Base-by-base conservation (phyloP, 768 basidiomycete genomes). In the Hortiboletus campestris region DNA sequence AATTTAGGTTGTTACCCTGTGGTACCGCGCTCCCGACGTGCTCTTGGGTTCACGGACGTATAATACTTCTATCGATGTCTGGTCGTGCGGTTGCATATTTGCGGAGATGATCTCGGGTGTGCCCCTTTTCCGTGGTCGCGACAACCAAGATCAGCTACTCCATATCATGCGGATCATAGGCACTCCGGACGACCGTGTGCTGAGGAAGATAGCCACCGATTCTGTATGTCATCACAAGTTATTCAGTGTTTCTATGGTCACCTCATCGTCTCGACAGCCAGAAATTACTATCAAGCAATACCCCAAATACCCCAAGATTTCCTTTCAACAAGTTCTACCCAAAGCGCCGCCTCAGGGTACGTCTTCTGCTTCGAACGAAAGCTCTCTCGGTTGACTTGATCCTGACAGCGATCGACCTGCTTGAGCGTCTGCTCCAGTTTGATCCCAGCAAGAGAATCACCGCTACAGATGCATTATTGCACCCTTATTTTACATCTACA, bases 81-180 rank as follows among this genome's bases (percentile, higher is more conserved):
- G 97, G 97, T 94, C 92, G 14, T 96, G 94, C 54, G 97, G 97
- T 11, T 98, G 97, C 70, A 99, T 99, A 68, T 97, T 99, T 70
- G 96, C 97, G 19, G 97, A 99, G 75, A 98, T 99, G 96, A 98
- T 99, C 56, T 88, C 91, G 19, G 97, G 97, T 2, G 89, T 94
- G 6, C 97, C 97, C 28, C 81, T 99, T 29, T 99, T 99, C 80
- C 82, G 96, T 60, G 97, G 97, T 20, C 79, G 96, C 59, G 97
- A 98, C 71, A 98, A 98, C 66, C 89, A 94, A 61, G 97, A 99
- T 71, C 97, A 99, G 69, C 78, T 99, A n/a, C 79, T 94, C 43
- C 94, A 96, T 65, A 99, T 99, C 68, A 95, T 98, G 87, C 83
- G 94, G 65, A 91, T 98, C 46, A 84, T 98, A 56, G 97, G 97